A percentile compares a stretch with the other conserved stretches of the same genome.
These are phyloP conservation scores for Diaporthe destruens DNA, from an alignment of 2,329 filamentous ascomycete genomes.

Conservation along the genomic window DNA sequence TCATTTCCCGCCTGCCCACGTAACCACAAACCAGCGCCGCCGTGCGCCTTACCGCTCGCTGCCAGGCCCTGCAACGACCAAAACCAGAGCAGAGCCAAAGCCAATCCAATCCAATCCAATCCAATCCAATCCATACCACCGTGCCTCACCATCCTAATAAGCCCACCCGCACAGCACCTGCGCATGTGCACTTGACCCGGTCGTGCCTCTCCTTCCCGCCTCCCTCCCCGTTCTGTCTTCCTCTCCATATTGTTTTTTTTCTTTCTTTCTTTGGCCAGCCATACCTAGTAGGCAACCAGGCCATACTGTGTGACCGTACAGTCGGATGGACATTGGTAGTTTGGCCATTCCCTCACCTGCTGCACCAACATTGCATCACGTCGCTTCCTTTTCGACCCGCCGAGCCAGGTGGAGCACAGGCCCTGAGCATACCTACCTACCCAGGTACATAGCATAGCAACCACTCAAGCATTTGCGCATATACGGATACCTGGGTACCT, in stretches of 20 bases:
- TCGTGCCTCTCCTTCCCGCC: neutral
- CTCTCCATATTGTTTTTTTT: conserved; percentile 22
- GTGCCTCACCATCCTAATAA: neutral
- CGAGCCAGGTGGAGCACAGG: neutral
- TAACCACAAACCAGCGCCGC: conserved; percentile 1
- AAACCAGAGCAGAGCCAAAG: conserved; percentile 3
- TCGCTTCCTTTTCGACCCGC: neutral
- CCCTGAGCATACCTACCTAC: neutral
- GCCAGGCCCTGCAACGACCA: conserved; percentile 10
- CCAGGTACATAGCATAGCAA: conserved; percentile 18
- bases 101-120: conserved; percentile 14
- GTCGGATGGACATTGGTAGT: neutral
- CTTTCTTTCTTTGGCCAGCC: neutral
- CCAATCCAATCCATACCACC: conserved; percentile 16
- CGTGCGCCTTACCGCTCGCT: conserved; percentile 24
- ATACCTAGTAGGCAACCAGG: neutral
- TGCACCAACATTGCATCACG: conserved; percentile 21
- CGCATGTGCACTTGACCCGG: conserved; percentile 1
- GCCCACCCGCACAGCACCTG: neutral
- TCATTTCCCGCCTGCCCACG: conserved; percentile 33
- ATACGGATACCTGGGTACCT: neutral
- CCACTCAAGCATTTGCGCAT: neutral
- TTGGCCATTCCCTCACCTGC: conserved; percentile 11
- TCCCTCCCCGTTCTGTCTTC: neutral
- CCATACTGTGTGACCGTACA: neutral